Percentiles rank a stretch among this genome's conserved stretches.
phyloP scores from a whole-genome alignment of 352 stramenopile genomes.

The Globisporangium megalacanthum region DNA sequence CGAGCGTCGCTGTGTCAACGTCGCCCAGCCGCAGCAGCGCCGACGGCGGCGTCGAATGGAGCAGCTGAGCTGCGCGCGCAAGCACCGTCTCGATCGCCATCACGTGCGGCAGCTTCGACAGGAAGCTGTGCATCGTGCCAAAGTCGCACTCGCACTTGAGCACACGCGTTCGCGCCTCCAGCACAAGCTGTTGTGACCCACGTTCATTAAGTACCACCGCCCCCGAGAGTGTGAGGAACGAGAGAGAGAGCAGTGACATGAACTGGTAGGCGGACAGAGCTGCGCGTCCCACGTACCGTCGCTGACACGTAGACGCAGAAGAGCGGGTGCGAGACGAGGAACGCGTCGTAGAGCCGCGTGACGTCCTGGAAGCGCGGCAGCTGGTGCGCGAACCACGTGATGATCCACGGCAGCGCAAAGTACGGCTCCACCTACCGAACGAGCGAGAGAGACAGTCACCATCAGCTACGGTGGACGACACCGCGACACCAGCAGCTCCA shows the following conservation, averaged over 20 bases:
- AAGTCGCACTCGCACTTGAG: constrained; percentile 75
- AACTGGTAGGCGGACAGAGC: not conserved
- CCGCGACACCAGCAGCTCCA: no score
- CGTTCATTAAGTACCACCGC: not conserved
- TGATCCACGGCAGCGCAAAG: constrained; percentile 91
- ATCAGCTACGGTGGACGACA: no score
- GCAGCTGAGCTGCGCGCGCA: constrained; percentile 36
- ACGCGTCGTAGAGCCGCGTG: constrained; percentile 90
- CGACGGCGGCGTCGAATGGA: constrained; percentile 48
- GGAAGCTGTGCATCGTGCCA: constrained; percentile 62
- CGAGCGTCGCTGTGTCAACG: constrained; percentile 7
- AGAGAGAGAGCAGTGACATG: not conserved
- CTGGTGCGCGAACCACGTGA: constrained; percentile 95
- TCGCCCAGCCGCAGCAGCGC: constrained; percentile 27
- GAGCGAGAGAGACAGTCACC: not conserved
- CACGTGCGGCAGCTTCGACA: constrained; percentile 65
- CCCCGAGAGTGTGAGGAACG: not conserved
- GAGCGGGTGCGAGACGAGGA: constrained; percentile 90
- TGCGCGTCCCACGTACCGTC: constrained; percentile 23
- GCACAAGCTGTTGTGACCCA: constrained; percentile 26
- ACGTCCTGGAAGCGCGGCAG: constrained; percentile 84
- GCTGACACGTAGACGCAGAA: constrained; percentile 90
- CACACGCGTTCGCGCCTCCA: constrained; percentile 47
- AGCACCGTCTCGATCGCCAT: constrained; percentile 74
- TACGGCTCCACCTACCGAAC: constrained; percentile 88